These are phyloP conservation scores for Annulohypoxylon moriforme DNA, from an alignment of 495 filamentous ascomycete genomes.

Conservation along the genomic window DNA sequence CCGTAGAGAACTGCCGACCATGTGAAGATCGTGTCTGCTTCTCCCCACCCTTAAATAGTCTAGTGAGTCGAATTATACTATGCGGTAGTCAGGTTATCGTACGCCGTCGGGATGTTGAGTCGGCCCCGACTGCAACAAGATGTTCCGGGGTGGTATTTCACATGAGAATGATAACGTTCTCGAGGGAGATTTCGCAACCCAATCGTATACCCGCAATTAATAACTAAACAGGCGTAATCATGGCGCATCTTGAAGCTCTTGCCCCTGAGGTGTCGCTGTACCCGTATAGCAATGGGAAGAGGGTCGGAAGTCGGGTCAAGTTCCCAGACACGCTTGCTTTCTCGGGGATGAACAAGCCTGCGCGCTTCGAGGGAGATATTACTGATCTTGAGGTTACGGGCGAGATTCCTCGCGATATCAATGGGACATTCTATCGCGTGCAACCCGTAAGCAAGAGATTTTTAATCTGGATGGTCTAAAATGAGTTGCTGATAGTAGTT, in stretches of 20 bases:
- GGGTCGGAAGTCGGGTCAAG: slow-evolving; percentile 52
- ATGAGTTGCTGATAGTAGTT: neutral
- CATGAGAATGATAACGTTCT: slow-evolving; percentile 19
- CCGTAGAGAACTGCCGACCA: slow-evolving; percentile 34
- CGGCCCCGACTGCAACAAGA: slow-evolving; percentile 12
- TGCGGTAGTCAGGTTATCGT: slow-evolving; percentile 23
- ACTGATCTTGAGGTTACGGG: slow-evolving; percentile 62
- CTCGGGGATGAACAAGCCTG: slow-evolving; percentile 60
- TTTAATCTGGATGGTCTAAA: neutral
- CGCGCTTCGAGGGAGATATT: slow-evolving; percentile 61
- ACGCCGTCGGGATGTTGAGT: slow-evolving; percentile 15
- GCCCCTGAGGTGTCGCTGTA: slow-evolving; percentile 51
- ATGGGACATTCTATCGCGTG: slow-evolving; percentile 66
- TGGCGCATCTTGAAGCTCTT: slow-evolving; percentile 61
- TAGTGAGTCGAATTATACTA: slow-evolving; percentile 18
- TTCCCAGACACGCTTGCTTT: slow-evolving; percentile 63
- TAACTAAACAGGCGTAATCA: slow-evolving; percentile 31
- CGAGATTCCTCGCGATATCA: slow-evolving; percentile 60
- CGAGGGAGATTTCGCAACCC: slow-evolving; percentile 13
- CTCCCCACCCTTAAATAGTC: slow-evolving; percentile 25
- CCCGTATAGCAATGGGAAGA: slow-evolving; percentile 51
- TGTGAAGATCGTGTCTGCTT: slow-evolving; percentile 20
- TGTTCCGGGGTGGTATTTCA: slow-evolving; percentile 15
- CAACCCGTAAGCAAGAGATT: slow-evolving; percentile 51
- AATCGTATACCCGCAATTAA: slow-evolving; percentile 24